These are phyloP conservation scores for Nemania sp. DNA, from an alignment of 2,329 filamentous ascomycete genomes.

Conservation along the genomic window DNA sequence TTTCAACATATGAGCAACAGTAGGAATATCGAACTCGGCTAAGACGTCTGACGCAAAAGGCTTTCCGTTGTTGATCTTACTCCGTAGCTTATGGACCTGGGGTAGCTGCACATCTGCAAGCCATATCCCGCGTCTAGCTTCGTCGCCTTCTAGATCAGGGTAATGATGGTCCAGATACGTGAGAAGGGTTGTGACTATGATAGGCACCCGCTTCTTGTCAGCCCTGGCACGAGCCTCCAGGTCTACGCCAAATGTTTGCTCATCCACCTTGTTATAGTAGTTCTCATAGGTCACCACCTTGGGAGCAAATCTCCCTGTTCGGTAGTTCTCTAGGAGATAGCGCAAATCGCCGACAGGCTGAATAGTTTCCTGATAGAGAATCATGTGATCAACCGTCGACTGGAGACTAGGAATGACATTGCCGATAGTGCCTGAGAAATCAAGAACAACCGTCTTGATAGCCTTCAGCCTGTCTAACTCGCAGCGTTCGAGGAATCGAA, in stretches of 20 bases:
- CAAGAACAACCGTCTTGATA: conserved; percentile 95
- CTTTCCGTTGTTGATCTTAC: conserved; percentile 85
- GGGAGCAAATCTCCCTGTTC: conserved; percentile 89
- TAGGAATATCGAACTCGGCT: conserved; percentile 88
- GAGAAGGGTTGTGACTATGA: conserved; percentile 88
- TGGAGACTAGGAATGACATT: conserved; percentile 97
- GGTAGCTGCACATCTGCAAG: conserved; percentile 86
- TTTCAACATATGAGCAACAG: conserved; percentile 90
- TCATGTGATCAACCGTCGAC: conserved; percentile 96
- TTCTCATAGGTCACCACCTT: conserved; percentile 95
- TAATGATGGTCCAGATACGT: conserved; percentile 97
- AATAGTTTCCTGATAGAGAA: conserved; percentile 99
- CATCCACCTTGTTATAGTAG: conserved; percentile 97
- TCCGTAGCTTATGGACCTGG: conserved; percentile 82
- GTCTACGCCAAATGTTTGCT: conserved; percentile 97
- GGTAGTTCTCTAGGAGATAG: conserved; percentile 95
- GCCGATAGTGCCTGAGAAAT: conserved; percentile 96
- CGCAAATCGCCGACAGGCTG: conserved; percentile 87
- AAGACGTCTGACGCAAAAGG: conserved; percentile 75
- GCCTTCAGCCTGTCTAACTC: conserved; percentile 95
- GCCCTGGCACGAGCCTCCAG: conserved; percentile 92
- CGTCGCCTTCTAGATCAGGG: conserved; percentile 94
- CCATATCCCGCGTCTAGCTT: conserved; percentile 91
- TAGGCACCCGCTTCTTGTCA: conserved; percentile 92
- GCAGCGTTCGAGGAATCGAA: conserved; percentile 96